Evolutionary conservation across 108 stramenopile genomes (phyloP).

Genomic region (Pseudonitzschia multiseries): DNA sequence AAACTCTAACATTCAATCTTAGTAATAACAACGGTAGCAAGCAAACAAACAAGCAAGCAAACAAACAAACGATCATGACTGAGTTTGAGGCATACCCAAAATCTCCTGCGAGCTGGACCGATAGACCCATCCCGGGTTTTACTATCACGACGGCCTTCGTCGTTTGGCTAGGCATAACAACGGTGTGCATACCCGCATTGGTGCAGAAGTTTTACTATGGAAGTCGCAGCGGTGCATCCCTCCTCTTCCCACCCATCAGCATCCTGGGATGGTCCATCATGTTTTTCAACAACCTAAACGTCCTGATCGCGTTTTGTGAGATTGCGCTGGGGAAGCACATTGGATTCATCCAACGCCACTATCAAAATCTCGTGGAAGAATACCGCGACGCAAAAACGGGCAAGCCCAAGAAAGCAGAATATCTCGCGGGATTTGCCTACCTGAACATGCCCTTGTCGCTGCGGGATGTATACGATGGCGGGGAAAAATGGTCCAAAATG

Average conservation of each 20-base stretch:
- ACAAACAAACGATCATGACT: neutral
- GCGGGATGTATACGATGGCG: conserved; percentile 43
- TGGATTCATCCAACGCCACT: conserved; percentile 57
- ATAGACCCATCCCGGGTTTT: conserved; percentile 32
- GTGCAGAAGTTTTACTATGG: neutral
- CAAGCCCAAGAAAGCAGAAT: conserved; percentile 40
- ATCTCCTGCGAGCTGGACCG: conserved; percentile 2
- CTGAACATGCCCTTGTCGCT: conserved; percentile 61
- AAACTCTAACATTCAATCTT: too few relatives aligned
- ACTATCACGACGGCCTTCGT: conserved; percentile 50
- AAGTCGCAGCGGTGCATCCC: neutral
- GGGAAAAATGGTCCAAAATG: conserved; percentile 62
- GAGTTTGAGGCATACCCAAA: neutral
- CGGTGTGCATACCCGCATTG: conserved; percentile 16
- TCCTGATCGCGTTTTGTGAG: conserved; percentile 77
- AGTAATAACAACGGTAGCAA: too few relatives aligned
- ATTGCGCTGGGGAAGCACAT: conserved; percentile 69
- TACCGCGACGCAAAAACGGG: conserved; percentile 39
- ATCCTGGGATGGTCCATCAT: conserved; percentile 40
- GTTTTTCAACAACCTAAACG: conserved; percentile 84
- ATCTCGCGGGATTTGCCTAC: conserved; percentile 47
- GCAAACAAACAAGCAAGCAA: too few relatives aligned
- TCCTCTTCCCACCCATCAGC: conserved; percentile 15
- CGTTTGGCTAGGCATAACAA: conserved; percentile 50
- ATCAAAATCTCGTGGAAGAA: conserved; percentile 44